These are phyloP conservation scores for Lobosporangium transversale DNA, from an alignment of 192 early-diverging fungal species.

Conservation along the genomic window DNA sequence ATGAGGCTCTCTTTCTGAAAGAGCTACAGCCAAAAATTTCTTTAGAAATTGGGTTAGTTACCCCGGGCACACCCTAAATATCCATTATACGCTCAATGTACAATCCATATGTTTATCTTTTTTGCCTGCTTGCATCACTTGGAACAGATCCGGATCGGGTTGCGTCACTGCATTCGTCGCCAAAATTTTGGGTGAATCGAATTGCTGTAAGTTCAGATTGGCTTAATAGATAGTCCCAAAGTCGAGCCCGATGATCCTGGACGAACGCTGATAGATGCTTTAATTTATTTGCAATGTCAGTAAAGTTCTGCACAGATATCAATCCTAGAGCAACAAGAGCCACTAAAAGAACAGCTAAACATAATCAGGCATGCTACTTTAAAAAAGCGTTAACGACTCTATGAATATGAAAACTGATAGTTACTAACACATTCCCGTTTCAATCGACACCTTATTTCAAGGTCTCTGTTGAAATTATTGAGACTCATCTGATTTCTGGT, in stretches of 20 bases:
- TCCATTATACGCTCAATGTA: too few species aligned
- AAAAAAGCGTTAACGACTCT: too few species aligned
- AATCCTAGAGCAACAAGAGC: constrained; percentile 78
- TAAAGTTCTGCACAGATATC: constrained; percentile 82
- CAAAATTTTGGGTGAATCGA: constrained; percentile 55
- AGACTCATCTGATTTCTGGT: constrained; percentile 67
- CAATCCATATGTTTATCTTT: too few species aligned
- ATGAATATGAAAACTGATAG: too few species aligned
- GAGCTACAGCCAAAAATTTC: constrained; percentile 70
- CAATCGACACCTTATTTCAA: too few species aligned
- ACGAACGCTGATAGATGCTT: too few species aligned
- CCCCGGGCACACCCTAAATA: too few species aligned
- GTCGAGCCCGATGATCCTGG: too few species aligned
- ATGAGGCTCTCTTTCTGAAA: constrained; percentile 67
- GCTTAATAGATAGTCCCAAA: too few species aligned
- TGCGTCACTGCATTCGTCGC: constrained; percentile 85
- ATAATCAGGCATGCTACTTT: constrained; percentile 53
- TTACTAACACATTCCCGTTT: too few species aligned
- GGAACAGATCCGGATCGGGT: constrained; percentile 82
- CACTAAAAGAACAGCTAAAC: constrained; percentile 69
- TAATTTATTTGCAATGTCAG: too few species aligned
- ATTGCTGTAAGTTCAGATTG: constrained; percentile 48
- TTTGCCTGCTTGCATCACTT: too few species aligned
- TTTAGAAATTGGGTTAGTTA: constrained; percentile 94
- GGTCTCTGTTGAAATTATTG: constrained; percentile 71